Conservation (phyloP, 768 basidiomycete genomes). For the Rhodotorula paludigena region DNA sequence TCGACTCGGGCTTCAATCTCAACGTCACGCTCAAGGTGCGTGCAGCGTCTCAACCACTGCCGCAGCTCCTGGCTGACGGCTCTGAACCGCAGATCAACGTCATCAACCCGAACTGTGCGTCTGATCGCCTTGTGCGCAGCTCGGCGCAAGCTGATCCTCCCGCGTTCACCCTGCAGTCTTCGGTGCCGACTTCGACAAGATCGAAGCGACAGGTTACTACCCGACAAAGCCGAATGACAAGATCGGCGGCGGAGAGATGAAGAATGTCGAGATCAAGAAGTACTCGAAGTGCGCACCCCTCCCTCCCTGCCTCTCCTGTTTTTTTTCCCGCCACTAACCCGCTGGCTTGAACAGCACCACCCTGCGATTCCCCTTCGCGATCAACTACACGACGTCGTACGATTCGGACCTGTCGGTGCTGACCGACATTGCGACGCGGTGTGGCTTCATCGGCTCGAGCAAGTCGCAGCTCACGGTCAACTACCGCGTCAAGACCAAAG, state of each 20-base stretch:
- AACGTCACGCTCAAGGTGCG: slow-evolving; percentile 39
- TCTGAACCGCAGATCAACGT: slow-evolving; percentile 36
- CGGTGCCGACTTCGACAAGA: slow-evolving; percentile 38
- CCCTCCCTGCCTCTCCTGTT: background rate
- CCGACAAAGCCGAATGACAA: slow-evolving; percentile 23
- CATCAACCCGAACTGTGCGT: slow-evolving; percentile 43
- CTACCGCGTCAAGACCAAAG: slow-evolving; percentile 37
- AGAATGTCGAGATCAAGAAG: slow-evolving; percentile 37
- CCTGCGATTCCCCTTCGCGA: slow-evolving; percentile 41
- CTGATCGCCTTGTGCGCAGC: too few relatives aligned
- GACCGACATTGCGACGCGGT: slow-evolving; percentile 39
- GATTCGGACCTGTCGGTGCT: slow-evolving; percentile 39
- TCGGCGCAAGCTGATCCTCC: too few relatives aligned
- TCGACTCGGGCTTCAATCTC: slow-evolving; percentile 32
- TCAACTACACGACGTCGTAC: slow-evolving; percentile 41
- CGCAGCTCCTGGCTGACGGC: background rate
- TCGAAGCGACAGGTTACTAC: slow-evolving; percentile 42
- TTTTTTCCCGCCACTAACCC: background rate
- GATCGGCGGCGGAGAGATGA: slow-evolving; percentile 39
- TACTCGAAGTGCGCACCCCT: slow-evolving; percentile 31
- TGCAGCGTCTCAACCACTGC: background rate
- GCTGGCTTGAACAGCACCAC: slow-evolving; percentile 12
- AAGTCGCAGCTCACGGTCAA: slow-evolving; percentile 30
- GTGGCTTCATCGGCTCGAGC: slow-evolving; percentile 38
- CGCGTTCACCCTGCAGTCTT: slow-evolving; percentile 36